Evolutionary conservation across 345 rosid genomes (phyloP), one percentile per base, ranked within the genome.

Genomic region (Arabis hirsuta): DNA sequence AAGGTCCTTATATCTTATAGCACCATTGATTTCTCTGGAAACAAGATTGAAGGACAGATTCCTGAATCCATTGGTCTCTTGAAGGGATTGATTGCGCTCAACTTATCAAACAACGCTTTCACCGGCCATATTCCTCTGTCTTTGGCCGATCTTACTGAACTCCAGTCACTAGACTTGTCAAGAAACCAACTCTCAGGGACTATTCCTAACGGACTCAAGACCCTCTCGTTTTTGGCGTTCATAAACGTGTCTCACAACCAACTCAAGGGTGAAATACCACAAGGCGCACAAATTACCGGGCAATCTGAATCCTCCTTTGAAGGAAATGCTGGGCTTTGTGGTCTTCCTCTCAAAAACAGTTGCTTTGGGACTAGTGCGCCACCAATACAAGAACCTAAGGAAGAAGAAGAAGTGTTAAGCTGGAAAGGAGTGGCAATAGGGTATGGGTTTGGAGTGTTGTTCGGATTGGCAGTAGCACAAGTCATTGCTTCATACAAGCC

Each of bases 31-130:
- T 54, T 67, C 43, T 66, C 71, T 9, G 60, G 71, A 26, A 66
- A 66, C 39, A 66, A 27, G 14, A 48, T 66, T 52, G 50, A 66
- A 66, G 71, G 71, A 66, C 50, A 52, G 50, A 66, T 66, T 52
- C 71, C 71, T 52, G 71, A 52, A 11, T 66, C 71, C 26, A 39
- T 66, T 51, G 71, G 71, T 53, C 60, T 66, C 0, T 39, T 66
- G 50, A 66, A 52, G 7, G 60, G 5, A 38, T 2, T 66, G 39
- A 66, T 66, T 9, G 71, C 71, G 26, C 71, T 66, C 26, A 66
- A 66, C 59, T 52, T 66, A 66, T 66, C 60, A 3, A 66, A 66
- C 50, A 66, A 66, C 27, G 71, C 71, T 50, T 66, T 66, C 38
- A 52, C 71, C 0, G 39, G 60, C 10, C 38, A 52, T 14, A 66